phyloP scores from a whole-genome alignment of 352 stramenopile genomes.

The Phytophthora pinifolia region DNA sequence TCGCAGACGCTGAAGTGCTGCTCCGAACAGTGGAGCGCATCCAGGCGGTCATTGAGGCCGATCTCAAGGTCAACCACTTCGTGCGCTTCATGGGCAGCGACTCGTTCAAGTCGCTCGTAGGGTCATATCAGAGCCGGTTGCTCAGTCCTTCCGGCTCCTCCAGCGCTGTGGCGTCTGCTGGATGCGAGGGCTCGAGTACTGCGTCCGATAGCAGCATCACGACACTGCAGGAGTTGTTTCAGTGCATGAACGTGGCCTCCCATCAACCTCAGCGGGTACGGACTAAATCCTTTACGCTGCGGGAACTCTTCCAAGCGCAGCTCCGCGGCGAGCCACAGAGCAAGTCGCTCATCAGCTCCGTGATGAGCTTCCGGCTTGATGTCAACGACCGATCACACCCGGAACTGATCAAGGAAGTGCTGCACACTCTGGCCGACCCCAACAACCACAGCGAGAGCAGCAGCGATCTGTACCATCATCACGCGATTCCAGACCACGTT shows the following conservation, averaged over 20 bases:
- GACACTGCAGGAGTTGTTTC: slow-evolving; percentile 83
- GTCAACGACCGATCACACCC: slow-evolving; percentile 56
- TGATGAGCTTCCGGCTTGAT: slow-evolving; percentile 70
- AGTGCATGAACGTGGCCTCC: slow-evolving; percentile 87
- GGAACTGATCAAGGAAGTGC: slow-evolving; percentile 63
- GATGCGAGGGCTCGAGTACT: slow-evolving; percentile 37
- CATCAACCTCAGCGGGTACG: slow-evolving; percentile 77
- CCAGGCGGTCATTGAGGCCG: slow-evolving; percentile 61
- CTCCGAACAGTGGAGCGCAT: slow-evolving; percentile 58
- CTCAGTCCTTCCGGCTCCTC: slow-evolving; percentile 62
- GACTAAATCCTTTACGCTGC: slow-evolving; percentile 67
- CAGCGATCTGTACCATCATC: slow-evolving; percentile 69
- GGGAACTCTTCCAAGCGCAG: slow-evolving; percentile 65
- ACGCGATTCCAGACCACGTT: slow-evolving; percentile 80
- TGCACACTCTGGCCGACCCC: slow-evolving; percentile 66
- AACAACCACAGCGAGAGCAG: slow-evolving; percentile 43
- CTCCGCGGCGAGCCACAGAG: slow-evolving; percentile 58
- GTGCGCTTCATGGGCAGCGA: slow-evolving; percentile 84
- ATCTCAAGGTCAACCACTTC: slow-evolving; percentile 87
- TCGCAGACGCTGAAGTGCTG: slow-evolving; percentile 64
- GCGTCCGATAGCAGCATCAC: slow-evolving; percentile 81
- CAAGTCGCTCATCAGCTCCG: slow-evolving; percentile 69
- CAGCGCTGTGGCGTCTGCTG: slow-evolving; percentile 15
- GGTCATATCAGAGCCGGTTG: slow-evolving; percentile 72
- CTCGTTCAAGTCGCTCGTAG: slow-evolving; percentile 78